Conservation (phyloP, 2,329 filamentous ascomycete genomes). For the Pseudogymnoascus sp. region DNA sequence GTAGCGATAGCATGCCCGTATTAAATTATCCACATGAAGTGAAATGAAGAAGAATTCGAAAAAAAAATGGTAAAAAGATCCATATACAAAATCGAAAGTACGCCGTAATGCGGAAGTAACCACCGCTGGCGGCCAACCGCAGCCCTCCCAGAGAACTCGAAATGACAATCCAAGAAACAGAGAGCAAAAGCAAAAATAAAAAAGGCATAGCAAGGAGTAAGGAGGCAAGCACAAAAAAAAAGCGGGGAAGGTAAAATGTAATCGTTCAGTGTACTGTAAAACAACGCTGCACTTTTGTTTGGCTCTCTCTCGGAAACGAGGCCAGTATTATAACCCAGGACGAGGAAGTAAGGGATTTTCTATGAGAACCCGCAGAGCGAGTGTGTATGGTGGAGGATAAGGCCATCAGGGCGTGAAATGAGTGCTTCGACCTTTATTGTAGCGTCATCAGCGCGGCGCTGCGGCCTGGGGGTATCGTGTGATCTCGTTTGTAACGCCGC, state of each 20-base stretch:
- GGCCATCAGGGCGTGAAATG: not conserved
- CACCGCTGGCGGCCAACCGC: not conserved
- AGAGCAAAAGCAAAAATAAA: not conserved
- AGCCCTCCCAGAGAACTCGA: not conserved
- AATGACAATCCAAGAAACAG: not conserved
- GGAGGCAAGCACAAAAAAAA: not conserved
- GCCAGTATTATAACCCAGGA: not conserved
- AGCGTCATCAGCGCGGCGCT: slow-evolving; percentile 5
- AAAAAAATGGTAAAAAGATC: not conserved
- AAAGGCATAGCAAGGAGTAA: not conserved
- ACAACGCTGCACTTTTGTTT: slow-evolving; percentile 6
- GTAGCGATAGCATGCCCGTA: not conserved
- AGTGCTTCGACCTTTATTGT: slow-evolving; percentile 4
- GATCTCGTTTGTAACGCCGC: slow-evolving; percentile 1
- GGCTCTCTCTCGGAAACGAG: not conserved
- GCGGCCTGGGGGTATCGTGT: slow-evolving; percentile 7
- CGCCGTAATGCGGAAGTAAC: not conserved
- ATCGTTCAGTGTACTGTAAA: not conserved
- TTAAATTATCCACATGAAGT: slow-evolving; percentile 1
- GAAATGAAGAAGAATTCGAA: not conserved
- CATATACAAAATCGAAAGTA: slow-evolving; percentile 3
- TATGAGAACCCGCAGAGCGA: not conserved
- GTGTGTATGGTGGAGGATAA: not conserved
- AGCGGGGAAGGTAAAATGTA: not conserved
- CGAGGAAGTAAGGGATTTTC: not conserved